Conservation (phyloP, 331 rosid genomes). For the Pyracantha coccinea region DNA sequence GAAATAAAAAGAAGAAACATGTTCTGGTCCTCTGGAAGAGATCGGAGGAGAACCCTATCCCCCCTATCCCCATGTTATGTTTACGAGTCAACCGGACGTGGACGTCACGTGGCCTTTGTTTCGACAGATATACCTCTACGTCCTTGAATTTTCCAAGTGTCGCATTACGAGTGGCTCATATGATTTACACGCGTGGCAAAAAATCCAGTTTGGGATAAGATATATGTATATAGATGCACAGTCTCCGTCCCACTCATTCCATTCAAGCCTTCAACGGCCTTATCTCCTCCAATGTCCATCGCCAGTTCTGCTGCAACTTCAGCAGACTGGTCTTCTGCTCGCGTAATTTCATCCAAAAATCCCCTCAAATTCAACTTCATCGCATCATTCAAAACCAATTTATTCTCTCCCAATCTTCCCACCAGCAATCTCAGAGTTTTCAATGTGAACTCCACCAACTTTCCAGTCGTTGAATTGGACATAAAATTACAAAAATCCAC, state of each 20-base stretch:
- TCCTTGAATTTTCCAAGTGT: background rate
- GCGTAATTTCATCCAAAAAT: conserved; percentile 11
- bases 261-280: background rate
- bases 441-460: conserved; percentile 26
- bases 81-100: background rate
- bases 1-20: background rate
- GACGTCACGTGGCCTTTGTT: background rate
- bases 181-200: conserved; percentile 9
- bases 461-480: conserved; percentile 20
- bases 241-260: background rate
- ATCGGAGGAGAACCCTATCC: too few relatives aligned
- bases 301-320: conserved; percentile 41
- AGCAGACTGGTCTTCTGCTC: conserved; percentile 47
- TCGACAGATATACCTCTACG: background rate
- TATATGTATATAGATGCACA: background rate
- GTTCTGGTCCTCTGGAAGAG: rapidly evolving
- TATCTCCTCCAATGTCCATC: conserved; percentile 42
- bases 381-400: conserved; percentile 18
- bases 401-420: background rate
- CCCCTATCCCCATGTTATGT: background rate
- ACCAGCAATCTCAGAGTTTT: conserved; percentile 5
- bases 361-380: conserved; percentile 10
- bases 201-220: conserved; percentile 2
- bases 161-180: background rate
- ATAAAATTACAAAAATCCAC: conserved; percentile 3